Percentiles rank a stretch among this genome's conserved stretches.
phyloP scores from a whole-genome alignment of 257 asterid species.

The Parsonsia alboflavescens region DNA sequence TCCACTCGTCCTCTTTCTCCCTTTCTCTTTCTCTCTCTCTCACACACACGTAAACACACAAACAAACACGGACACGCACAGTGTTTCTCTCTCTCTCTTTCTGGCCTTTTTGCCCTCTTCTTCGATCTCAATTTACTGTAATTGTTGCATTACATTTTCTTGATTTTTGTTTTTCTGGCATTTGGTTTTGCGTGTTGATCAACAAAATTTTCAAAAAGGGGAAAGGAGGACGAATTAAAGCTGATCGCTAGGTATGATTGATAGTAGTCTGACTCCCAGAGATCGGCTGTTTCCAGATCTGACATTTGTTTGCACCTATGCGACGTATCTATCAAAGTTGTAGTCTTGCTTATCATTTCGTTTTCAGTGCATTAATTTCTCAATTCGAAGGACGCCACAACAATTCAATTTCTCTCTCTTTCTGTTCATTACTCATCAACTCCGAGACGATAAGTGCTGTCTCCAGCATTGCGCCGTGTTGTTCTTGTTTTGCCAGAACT shows the following conservation, averaged over 20 bases:
- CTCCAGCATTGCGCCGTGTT: constrained; percentile 1
- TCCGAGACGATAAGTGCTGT: constrained; percentile 2
- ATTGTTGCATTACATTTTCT: not conserved
- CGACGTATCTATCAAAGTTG: not conserved
- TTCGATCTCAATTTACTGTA: constrained; percentile 13
- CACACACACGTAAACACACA: not conserved
- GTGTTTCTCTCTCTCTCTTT: not conserved
- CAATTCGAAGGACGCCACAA: not conserved
- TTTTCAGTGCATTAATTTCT: not conserved
- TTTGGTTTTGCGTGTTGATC: not conserved
- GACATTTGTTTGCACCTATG: not conserved
- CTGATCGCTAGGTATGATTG: constrained; percentile 9
- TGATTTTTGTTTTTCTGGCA: not conserved
- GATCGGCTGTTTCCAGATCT: constrained; percentile 7
- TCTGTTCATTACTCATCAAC: constrained; percentile 1
- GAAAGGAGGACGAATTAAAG: not conserved
- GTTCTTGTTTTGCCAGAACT: not conserved
- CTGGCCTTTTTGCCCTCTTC: constrained; percentile 9
- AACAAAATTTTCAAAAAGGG: not conserved
- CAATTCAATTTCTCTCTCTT: not conserved
- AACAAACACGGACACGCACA: not conserved
- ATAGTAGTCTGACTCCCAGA: not conserved
- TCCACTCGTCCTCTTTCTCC: constrained; percentile 22
- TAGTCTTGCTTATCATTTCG: not conserved
- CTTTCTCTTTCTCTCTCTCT: constrained; percentile 20